Base-by-base conservation (phyloP, 2,329 filamentous ascomycete genomes). In the Colletotrichum lupini region DNA sequence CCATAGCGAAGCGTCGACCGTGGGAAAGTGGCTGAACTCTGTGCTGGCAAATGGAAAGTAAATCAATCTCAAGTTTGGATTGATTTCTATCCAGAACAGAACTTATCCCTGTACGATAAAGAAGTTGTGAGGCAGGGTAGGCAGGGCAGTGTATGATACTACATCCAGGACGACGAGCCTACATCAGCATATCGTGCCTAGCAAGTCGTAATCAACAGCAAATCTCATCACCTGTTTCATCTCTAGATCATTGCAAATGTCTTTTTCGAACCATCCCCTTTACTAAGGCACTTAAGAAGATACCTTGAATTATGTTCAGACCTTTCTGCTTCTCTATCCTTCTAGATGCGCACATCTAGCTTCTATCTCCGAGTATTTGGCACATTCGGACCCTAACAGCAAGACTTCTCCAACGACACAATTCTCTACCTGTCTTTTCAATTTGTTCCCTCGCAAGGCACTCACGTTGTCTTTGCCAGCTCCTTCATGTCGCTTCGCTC, bases 1-100 rank as follows among this genome's bases (percentile, higher is more conserved):
- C 30, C 19, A 28, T 4, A 19, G 35, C 19, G 63, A 72, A n/a
- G 68, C 74, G 5, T 62, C 63, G n/a, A 30, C 35, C 26, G 55
- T 74, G 16, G 74, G 74, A 5, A 19, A 55, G 2, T 75, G 74
- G 74, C 19, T 75, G 5, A 75, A 75, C 56, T 67, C 59, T 12
- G 30, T 74, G 3, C 26, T 73, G 16, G 62, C 61, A 16, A 66
- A 6, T 4, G 42, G 22, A 57, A 14, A 53, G 12, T n/a, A 16
- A 46, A 28, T 5, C 11, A n/a, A 11, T 32, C 19, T n/a, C 42
- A 57, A n/a, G 52, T 16, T 22, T 24, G 9, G 19, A 19, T 5
- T 3, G 24, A 19, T 16, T 22, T 32, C 7, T 16, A 49, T 30
- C 16, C 16, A 8, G 16, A 32, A 11, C 6, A 22, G 49, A 16